Percentiles rank a stretch among this genome's conserved stretches.
Evolutionary conservation across 1,139 yeast genomes (phyloP).

Genomic region (Suhomyces kunorum): DNA sequence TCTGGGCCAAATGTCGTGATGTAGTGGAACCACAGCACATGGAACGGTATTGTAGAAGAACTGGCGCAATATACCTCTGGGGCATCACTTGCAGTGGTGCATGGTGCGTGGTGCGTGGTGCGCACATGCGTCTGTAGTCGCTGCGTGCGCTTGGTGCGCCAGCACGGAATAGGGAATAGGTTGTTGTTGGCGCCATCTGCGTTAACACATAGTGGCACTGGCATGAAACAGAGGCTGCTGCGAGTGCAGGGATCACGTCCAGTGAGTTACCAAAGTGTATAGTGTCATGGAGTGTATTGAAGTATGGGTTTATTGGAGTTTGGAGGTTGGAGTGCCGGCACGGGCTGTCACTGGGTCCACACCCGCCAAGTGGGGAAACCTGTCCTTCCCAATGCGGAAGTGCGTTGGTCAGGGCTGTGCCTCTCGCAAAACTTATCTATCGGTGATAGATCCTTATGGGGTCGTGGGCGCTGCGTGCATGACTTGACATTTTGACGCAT

Average conservation of each 20-base stretch:
- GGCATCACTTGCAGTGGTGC: background rate
- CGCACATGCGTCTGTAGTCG: background rate
- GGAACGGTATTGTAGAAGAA: too few relatives aligned
- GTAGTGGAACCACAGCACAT: too few relatives aligned
- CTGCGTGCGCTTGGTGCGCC: too few relatives aligned
- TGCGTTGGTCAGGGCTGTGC: conserved; percentile 2
- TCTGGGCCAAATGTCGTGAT: too few relatives aligned
- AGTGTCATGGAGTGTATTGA: too few relatives aligned
- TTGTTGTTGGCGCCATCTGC: too few relatives aligned
- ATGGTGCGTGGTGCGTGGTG: background rate
- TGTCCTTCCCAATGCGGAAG: background rate
- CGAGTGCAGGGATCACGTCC: too few relatives aligned
- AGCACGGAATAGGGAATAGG: too few relatives aligned
- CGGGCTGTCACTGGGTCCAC: background rate
- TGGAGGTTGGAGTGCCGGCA: background rate
- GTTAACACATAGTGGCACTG: background rate
- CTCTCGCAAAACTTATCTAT: conserved; percentile 6
- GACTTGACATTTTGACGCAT: conserved; percentile 5
- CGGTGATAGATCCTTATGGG: conserved; percentile 4
- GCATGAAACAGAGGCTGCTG: background rate
- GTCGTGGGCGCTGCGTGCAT: conserved; percentile 1
- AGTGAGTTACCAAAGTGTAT: too few relatives aligned
- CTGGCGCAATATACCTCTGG: too few relatives aligned
- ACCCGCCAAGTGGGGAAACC: background rate
- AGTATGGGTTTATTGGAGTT: too few relatives aligned